Conservation (phyloP, 1,284 basidiomycete genomes). For the Rhodotorula sp. region DNA sequence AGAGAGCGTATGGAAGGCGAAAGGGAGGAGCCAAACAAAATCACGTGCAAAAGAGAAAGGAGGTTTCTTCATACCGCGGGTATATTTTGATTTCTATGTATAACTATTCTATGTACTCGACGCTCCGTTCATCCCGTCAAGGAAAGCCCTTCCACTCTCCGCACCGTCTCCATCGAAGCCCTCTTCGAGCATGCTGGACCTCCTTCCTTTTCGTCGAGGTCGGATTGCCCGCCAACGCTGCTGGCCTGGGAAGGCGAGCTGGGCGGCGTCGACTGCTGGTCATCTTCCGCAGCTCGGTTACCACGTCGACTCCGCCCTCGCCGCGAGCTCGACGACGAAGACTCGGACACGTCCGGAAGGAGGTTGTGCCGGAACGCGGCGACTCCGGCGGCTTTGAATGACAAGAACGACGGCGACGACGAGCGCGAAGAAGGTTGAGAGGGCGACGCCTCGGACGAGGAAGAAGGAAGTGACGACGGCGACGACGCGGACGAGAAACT, state of each 20-base stretch:
- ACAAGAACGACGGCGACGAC: not conserved
- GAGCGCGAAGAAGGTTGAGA: slow-evolving; percentile 1
- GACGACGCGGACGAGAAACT: not conserved
- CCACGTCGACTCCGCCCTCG: not conserved
- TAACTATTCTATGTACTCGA: not conserved
- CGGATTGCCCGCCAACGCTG: slow-evolving; percentile 1
- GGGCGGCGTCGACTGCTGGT: slow-evolving; percentile 5
- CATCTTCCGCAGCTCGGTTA: not conserved
- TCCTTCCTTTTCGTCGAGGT: not conserved
- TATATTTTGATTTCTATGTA: too few species aligned
- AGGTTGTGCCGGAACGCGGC: slow-evolving; percentile 1
- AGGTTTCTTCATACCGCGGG: not conserved
- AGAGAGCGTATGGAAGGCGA: not conserved
- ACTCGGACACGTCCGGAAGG: not conserved
- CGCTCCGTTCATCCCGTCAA: not conserved
- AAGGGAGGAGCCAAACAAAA: not conserved
- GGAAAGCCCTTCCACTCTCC: slow-evolving; percentile 6
- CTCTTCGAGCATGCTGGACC: not conserved
- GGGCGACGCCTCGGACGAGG: slow-evolving; percentile 3
- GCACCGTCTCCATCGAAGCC: slow-evolving; percentile 13
- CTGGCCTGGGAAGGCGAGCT: slow-evolving; percentile 8
- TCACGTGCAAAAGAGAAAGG: not conserved
- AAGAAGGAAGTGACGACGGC: not conserved
- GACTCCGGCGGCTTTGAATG: not conserved
- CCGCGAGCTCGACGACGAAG: not conserved